These are phyloP conservation scores for Russula abietina DNA, from an alignment of 768 basidiomycete genomes.

Conservation along the genomic window DNA sequence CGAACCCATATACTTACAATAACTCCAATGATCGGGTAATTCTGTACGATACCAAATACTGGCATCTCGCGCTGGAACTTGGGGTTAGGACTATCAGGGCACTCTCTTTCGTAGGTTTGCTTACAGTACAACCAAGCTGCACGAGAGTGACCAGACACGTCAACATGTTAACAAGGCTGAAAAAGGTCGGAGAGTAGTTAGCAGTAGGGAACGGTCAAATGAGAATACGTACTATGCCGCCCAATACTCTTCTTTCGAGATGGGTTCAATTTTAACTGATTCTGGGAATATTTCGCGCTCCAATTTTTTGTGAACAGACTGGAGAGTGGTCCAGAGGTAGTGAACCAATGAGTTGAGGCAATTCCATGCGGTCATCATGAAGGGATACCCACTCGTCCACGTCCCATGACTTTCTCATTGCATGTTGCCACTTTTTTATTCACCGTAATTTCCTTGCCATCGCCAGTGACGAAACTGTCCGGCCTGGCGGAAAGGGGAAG, in stretches of 20 bases:
- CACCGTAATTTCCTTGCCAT: slow-evolving; percentile 57
- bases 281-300: slow-evolving; percentile 66
- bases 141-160: slow-evolving; percentile 52
- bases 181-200: neutral
- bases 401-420: slow-evolving; percentile 49
- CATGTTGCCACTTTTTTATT: slow-evolving; percentile 43
- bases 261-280: slow-evolving; percentile 45
- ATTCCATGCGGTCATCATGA: neutral
- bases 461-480: slow-evolving; percentile 45
- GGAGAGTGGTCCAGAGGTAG: neutral
- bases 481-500: slow-evolving; percentile 48
- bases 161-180: slow-evolving; percentile 70
- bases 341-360: neutral
- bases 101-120: neutral
- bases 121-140: slow-evolving; percentile 46
- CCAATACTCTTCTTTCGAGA: slow-evolving; percentile 68
- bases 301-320: slow-evolving; percentile 72
- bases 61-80: slow-evolving; percentile 68
- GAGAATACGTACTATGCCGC: slow-evolving; percentile 51
- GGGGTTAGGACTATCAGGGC: slow-evolving; percentile 1
- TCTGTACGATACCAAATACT: slow-evolving; percentile 69
- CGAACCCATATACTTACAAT: slow-evolving; percentile 46
- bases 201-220: neutral
- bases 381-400: slow-evolving; percentile 46
- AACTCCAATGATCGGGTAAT: slow-evolving; percentile 60